These are phyloP conservation scores for Diaporthe batatas DNA, from an alignment of 2,329 filamentous ascomycete genomes.

Conservation along the genomic window DNA sequence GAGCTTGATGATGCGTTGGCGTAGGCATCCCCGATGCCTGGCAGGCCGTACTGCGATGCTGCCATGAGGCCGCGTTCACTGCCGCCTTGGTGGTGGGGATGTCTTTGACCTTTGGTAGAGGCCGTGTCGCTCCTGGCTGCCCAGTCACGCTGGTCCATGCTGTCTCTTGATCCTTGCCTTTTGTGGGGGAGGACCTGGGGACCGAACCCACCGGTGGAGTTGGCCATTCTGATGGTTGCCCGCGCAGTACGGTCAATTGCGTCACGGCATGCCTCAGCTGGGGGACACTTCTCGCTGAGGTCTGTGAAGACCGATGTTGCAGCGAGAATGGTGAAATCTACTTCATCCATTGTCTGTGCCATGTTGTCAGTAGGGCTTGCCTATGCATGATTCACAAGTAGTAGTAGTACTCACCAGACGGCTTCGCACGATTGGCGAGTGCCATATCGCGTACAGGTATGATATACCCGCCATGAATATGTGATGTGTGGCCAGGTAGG, in stretches of 20 bases:
- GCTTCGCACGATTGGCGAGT: slow-evolving; percentile 88
- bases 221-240: slow-evolving; percentile 94
- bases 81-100: slow-evolving; percentile 43
- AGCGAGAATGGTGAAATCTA: slow-evolving; percentile 95
- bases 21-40: slow-evolving; percentile 44
- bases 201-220: slow-evolving; percentile 87
- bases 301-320: slow-evolving; percentile 94
- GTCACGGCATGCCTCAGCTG: slow-evolving; percentile 93
- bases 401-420: slow-evolving; percentile 75
- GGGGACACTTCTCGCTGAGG: slow-evolving; percentile 93
- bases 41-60: slow-evolving; percentile 32
- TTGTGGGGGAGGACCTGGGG: slow-evolving; percentile 46
- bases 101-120: slow-evolving; percentile 45
- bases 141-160: slow-evolving; percentile 50
- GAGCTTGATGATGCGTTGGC: slow-evolving; percentile 59
- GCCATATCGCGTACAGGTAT: slow-evolving; percentile 97
- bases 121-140: slow-evolving; percentile 47
- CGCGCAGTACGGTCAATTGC: slow-evolving; percentile 96
- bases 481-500: slow-evolving; percentile 94
- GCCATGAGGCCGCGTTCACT: slow-evolving; percentile 32
- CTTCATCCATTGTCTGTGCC: slow-evolving; percentile 85
- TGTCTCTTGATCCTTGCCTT: slow-evolving; percentile 40
- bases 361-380: slow-evolving; percentile 46
- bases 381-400: too few relatives aligned
- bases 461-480: slow-evolving; percentile 98